Evolutionary conservation across 2,329 filamentous ascomycete species (phyloP), one percentile per base, ranked within the genome.

Genomic region (Acephala macrosclerotiorum): DNA sequence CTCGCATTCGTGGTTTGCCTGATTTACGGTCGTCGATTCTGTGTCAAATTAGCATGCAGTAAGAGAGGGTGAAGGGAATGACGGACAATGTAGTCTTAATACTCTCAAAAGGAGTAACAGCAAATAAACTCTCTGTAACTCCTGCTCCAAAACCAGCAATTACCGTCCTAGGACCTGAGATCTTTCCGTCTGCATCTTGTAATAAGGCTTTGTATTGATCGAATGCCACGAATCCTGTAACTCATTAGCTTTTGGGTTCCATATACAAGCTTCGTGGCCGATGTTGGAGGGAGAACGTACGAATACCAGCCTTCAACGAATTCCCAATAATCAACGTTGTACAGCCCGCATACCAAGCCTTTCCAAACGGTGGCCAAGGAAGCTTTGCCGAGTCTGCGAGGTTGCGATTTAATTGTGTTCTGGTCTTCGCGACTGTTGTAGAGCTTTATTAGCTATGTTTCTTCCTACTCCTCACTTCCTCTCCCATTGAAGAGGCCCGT

Each of bases 281-380:
- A 45, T 14, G 29, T 40, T 42, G 22, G 29, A 42, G 20, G 8
- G 36, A 33, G 53, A 49, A 84, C 90, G 67, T 86, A 94, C 94
- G 90, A 69, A 98, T 96, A 66, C 94, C 96, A 42, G 96, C 96
- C 83, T 99, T 99, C 77, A 96, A 85, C 61, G 94, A 96, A 81
- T 99, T 99, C 67, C 96, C 96, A 72, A 98, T 93, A 66, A 99
- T 97, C 77, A 97, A 82, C 33, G 96, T 98, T 56, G 96, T 98
- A 82, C 96, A 99, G 42, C 96, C 96, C 14, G 96, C 95, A 79
- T 99, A 99, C 96, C 96, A 99, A 79, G 97, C 93, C 73, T 81
- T 84, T 58, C 96, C 96, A 75, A 98, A 98, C 12, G 93, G 92
- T 51, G 96, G 96, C 92, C 93, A 97, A 61, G 95, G 94, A 35